These are phyloP conservation scores for Chrysanthemum makinoi DNA, from an alignment of 129 eudicot genomes.

Conservation along the genomic window DNA sequence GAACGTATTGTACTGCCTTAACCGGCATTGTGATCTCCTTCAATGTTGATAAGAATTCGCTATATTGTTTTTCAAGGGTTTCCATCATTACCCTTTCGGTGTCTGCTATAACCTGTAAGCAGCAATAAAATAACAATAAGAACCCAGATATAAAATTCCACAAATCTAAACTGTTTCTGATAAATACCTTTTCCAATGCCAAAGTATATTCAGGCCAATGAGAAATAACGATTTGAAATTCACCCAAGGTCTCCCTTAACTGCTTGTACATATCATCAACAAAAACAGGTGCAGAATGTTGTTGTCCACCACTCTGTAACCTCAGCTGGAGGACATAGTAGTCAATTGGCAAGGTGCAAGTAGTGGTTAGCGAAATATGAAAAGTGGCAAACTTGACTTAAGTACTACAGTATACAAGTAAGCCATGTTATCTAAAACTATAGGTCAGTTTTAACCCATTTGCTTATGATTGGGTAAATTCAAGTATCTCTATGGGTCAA, in stretches of 20 bases:
- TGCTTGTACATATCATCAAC: slow-evolving; percentile 66
- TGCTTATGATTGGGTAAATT: too few species aligned
- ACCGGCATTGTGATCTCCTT: slow-evolving; percentile 65
- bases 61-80: slow-evolving; percentile 63
- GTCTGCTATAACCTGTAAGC: slow-evolving; percentile 63
- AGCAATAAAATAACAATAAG: slow-evolving; percentile 3
- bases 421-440: background rate
- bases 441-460: background rate
- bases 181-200: slow-evolving; percentile 65
- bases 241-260: slow-evolving; percentile 51
- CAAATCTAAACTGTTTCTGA: slow-evolving; percentile 12
- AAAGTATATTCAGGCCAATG: slow-evolving; percentile 76
- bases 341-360: slow-evolving; percentile 16
- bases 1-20: slow-evolving; percentile 69
- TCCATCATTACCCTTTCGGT: slow-evolving; percentile 69
- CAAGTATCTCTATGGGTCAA: background rate
- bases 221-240: slow-evolving; percentile 57
- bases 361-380: background rate
- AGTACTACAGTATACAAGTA: background rate
- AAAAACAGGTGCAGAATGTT: slow-evolving; percentile 50
- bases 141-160: background rate
- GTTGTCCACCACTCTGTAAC: slow-evolving; percentile 36
- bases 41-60: slow-evolving; percentile 66
- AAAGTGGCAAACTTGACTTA: background rate
- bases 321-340: slow-evolving; percentile 35